Base-by-base conservation (phyloP, 2,329 filamentous ascomycete species). In the Aspergillus hiratsukae region DNA sequence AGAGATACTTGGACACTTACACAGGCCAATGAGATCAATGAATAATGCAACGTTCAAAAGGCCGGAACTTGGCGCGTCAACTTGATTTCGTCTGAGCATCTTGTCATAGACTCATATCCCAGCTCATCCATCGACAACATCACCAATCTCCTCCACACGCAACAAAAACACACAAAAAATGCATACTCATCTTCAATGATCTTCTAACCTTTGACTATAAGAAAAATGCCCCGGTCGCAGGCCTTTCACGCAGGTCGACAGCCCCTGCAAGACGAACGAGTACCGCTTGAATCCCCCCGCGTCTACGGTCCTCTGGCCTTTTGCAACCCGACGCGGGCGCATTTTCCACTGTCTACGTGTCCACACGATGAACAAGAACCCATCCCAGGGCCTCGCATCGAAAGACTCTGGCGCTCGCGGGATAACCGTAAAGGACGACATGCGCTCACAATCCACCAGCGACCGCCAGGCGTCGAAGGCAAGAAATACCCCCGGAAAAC, bases 401-500 rank as follows among this genome's bases (percentile, higher is more conserved):
- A 66, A 35, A 69, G 72, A 50, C 62, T 77, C 48, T 79, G 75
- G 72, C 70, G 76, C 27, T 75, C 76, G 25, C 72, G 78, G 46
- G 76, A 80, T 61, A 79, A 79, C 61, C 70, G 77, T 25, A 80
- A 80, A 66, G 77, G 78, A 40, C 73, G 76, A n/a, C 76, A 79
- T 66, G 68, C 74, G 4, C 60, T 79, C 14, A 58, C 64, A 11
- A 64, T 78, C 4, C 66, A 69, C 9, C 66, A 63, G 52, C 49
- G 51, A 50, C 48, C 57, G 68, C 51, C 46, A 31, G 40, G 60
- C 66, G 8, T 58, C 62, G 0, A 14, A 2, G 61, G 63, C 6
- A 68, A 68, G 46, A 49, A 65, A 3, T 60, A 67, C 1, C 78
- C 75, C 2, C 64, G 56, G 11, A 59, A 66, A 4, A 79, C 74